These are phyloP conservation scores for Aspergillus aculeatus DNA, from an alignment of 2,329 filamentous ascomycete genomes.

Conservation along the genomic window DNA sequence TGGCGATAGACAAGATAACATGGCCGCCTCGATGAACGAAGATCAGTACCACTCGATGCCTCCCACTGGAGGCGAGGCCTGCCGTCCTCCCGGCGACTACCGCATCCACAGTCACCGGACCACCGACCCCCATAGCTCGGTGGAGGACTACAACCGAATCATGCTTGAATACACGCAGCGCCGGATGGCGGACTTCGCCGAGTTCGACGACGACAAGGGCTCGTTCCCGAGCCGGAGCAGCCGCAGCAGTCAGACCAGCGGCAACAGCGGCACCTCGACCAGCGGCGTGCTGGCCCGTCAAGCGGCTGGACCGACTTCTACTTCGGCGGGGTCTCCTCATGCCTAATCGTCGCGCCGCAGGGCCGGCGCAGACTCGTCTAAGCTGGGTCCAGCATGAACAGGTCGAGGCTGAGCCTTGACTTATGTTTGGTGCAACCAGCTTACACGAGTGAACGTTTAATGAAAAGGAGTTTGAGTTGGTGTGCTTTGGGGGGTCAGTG, in stretches of 20 bases:
- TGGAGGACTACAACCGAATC: constrained; percentile 41
- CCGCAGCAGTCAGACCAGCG: constrained; percentile 31
- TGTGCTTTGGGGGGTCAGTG: neutral
- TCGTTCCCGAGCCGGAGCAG: constrained; percentile 27
- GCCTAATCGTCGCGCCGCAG: constrained; percentile 1
- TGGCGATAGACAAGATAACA: neutral
- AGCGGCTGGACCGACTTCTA: constrained; percentile 17
- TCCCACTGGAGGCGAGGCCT: constrained; percentile 18
- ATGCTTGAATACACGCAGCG: constrained; percentile 41
- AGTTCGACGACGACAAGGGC: constrained; percentile 22
- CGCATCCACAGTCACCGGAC: constrained; percentile 20
- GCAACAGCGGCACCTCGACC: constrained; percentile 23
- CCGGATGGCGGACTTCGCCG: constrained; percentile 36
- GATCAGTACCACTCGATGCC: constrained; percentile 15
- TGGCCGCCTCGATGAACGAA: constrained; percentile 10
- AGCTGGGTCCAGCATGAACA: neutral
- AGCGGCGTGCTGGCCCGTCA: constrained; percentile 22
- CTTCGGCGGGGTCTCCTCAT: constrained; percentile 13
- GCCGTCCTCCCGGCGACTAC: constrained; percentile 17
- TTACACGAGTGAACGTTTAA: constrained; percentile 3
- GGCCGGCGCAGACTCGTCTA: neutral
- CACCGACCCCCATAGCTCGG: constrained; percentile 26
- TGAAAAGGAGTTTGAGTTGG: neutral
- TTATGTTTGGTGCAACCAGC: neutral
- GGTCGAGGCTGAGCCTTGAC: neutral